A percentile compares a stretch with the other conserved stretches of the same genome.
phyloP scores from a whole-genome alignment of 192 early-diverging fungal genomes.

The Backusella australiensis region DNA sequence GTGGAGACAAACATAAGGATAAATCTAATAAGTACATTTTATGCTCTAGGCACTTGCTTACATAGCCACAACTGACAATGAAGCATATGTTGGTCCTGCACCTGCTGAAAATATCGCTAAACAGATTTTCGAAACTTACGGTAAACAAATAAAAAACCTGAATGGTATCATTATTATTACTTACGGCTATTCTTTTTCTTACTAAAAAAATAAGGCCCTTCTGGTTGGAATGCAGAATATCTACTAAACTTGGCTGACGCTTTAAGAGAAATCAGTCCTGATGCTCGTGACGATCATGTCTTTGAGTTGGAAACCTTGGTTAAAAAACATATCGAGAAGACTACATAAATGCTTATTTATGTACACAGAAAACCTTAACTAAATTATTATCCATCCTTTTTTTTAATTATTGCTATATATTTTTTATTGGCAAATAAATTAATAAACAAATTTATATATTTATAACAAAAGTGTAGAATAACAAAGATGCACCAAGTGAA shows the following conservation, averaged over 20 bases:
- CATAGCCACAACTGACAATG: constrained; percentile 72
- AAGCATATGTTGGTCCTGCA: constrained; percentile 74
- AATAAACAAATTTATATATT: not conserved
- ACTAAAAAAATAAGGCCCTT: constrained; percentile 45
- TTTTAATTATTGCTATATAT: not conserved
- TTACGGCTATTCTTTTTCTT: not conserved
- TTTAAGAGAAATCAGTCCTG: constrained; percentile 48
- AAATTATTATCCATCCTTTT: not conserved
- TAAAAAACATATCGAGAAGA: constrained; percentile 28
- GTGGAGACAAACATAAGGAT: not conserved
- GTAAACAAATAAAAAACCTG: constrained; percentile 27
- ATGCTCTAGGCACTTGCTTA: constrained; percentile 68
- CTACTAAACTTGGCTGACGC: constrained; percentile 63
- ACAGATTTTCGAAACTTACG: constrained; percentile 61
- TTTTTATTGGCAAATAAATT: not conserved
- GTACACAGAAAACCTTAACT: not conserved
- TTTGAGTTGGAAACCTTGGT: constrained; percentile 55
- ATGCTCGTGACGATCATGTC: constrained; percentile 58
- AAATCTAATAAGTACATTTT: not conserved
- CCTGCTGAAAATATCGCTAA: constrained; percentile 56
- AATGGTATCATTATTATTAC: not conserved
- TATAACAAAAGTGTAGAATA: not conserved
- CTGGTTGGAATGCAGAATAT: constrained; percentile 71
- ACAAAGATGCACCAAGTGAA: not conserved
- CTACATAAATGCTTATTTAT: not conserved